A percentile compares a stretch with the other conserved stretches of the same genome.
phyloP scores from a whole-genome alignment of 768 basidiomycete species.

The Lyophyllum shimeji region DNA sequence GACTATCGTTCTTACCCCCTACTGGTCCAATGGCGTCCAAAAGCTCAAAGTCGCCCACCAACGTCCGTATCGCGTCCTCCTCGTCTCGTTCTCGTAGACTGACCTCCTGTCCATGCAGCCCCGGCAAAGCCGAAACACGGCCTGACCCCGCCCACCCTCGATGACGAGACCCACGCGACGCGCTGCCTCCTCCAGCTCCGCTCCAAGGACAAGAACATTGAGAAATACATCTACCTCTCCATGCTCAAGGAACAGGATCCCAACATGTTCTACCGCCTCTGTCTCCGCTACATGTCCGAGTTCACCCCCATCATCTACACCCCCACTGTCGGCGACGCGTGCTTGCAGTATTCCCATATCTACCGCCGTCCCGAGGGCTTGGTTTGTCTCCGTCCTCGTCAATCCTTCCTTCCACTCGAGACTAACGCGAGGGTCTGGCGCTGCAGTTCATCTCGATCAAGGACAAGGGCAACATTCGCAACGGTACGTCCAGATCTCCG shows the following conservation, averaged over 20 bases:
- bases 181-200: conserved; percentile 72
- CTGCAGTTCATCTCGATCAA: conserved; percentile 72
- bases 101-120: conserved; percentile 28
- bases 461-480: conserved; percentile 78
- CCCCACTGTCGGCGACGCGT: conserved; percentile 90
- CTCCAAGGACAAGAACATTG: conserved; percentile 70
- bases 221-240: conserved; percentile 85
- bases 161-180: conserved; percentile 48
- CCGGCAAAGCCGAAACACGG: conserved; percentile 49
- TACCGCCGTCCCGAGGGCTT: conserved; percentile 75
- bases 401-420: conserved; percentile 9
- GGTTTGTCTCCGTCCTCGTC: conserved; percentile 34
- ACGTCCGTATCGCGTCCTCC: conserved; percentile 39
- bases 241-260: conserved; percentile 73
- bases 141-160: conserved; percentile 58
- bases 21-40: conserved; percentile 69
- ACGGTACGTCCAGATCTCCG: conserved; percentile 27
- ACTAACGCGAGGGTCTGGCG: conserved; percentile 14
- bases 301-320: conserved; percentile 86
- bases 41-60: conserved; percentile 62
- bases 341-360: conserved; percentile 78
- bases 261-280: conserved; percentile 75
- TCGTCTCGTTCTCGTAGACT: not conserved
- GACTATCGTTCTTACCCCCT: conserved; percentile 69
- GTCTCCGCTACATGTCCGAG: conserved; percentile 68